Evolutionary conservation across 495 filamentous ascomycete species (phyloP).

Genomic region (Oleoguttula mirabilis): DNA sequence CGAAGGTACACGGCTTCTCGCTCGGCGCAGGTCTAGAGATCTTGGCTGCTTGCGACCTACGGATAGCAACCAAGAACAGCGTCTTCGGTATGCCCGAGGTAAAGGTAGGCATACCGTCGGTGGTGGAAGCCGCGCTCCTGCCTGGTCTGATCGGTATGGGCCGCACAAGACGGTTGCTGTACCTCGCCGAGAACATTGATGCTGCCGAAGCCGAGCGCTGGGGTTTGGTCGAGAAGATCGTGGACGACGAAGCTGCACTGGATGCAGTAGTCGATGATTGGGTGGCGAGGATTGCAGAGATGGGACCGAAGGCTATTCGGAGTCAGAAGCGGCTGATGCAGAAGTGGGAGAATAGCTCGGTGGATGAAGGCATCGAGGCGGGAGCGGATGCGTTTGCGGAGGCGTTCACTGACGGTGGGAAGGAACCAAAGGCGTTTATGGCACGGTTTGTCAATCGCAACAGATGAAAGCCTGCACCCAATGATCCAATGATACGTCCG

Average conservation of each 20-base stretch:
- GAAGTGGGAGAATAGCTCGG: constrained; percentile 19
- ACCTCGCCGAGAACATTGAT: constrained; percentile 18
- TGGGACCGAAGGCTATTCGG: constrained; percentile 15
- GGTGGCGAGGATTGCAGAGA: constrained; percentile 7
- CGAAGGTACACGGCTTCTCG: constrained; percentile 14
- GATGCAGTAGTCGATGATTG: constrained; percentile 11
- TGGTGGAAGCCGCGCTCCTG: constrained; percentile 19
- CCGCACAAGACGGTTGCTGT: constrained; percentile 16
- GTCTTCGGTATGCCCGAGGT: constrained; percentile 23
- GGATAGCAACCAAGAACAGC: constrained; percentile 12
- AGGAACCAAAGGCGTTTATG: constrained; percentile 17
- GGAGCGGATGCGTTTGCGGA: constrained; percentile 20
- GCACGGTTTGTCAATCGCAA: constrained; percentile 9
- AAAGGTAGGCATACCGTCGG: constrained; percentile 18
- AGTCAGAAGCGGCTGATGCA: constrained; percentile 18
- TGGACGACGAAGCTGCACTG: constrained; percentile 7
- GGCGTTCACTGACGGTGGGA: constrained; percentile 16
- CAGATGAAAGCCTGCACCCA: too few species aligned
- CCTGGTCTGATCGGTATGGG: constrained; percentile 20
- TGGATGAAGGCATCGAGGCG: constrained; percentile 16
- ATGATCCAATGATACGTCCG: too few species aligned
- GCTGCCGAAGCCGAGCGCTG: constrained; percentile 15
- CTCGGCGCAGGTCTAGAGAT: constrained; percentile 22
- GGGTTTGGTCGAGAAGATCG: constrained; percentile 20
- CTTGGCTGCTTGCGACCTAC: constrained; percentile 18